phyloP scores from a whole-genome alignment of 2,329 filamentous ascomycete genomes.

The Salinomyces thailandicus region DNA sequence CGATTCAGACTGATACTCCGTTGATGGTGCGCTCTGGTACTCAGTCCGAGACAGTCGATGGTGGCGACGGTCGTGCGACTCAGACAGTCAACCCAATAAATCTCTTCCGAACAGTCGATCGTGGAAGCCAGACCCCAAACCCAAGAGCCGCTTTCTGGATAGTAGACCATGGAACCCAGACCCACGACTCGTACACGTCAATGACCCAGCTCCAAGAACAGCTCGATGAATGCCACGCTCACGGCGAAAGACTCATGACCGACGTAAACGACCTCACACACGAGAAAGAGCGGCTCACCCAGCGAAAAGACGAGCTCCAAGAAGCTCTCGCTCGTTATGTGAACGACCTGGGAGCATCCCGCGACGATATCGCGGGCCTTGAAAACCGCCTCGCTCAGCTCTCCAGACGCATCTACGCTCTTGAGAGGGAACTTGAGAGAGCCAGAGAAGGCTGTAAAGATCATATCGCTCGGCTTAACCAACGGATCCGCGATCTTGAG shows the following conservation, averaged over 20 bases:
- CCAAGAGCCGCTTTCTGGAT: not conserved
- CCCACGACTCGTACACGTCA: not conserved
- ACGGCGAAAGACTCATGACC: no score
- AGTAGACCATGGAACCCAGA: not conserved
- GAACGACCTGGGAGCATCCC: no score
- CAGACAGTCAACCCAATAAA: not conserved
- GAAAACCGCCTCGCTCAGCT: not conserved
- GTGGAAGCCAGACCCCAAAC: not conserved
- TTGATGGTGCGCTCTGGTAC: no score
- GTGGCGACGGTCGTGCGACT: not conserved
- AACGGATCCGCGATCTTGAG: not conserved
- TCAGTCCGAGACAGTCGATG: not conserved
- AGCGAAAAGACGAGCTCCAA: no score
- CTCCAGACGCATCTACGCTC: not conserved
- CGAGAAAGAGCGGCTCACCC: no score
- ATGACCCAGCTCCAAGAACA: not conserved
- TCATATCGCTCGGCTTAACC: no score
- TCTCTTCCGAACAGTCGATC: not conserved
- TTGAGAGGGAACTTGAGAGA: not conserved
- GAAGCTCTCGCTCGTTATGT: no score
- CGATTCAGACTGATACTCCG: no score
- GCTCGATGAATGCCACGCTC: not conserved
- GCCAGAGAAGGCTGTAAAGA: no score
- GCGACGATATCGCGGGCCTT: no score
- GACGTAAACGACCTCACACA: no score